Conservation (phyloP, 2,329 filamentous ascomycete species). For the Botryosphaeria agaves region DNA sequence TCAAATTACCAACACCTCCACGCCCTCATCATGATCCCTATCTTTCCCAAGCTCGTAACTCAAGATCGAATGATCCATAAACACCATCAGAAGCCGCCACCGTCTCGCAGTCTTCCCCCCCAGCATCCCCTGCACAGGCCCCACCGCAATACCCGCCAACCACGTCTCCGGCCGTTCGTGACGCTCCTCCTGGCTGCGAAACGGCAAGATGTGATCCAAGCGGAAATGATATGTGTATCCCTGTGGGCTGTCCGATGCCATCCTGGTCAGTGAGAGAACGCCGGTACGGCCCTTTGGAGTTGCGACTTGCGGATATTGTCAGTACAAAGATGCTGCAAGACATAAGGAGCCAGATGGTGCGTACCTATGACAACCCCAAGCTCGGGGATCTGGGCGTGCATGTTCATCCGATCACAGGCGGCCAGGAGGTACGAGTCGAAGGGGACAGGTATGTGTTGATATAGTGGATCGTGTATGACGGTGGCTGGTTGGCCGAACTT, state of each 20-base stretch:
- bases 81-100: conserved; percentile 56
- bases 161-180: conserved; percentile 29
- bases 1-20: neutral
- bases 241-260: conserved; percentile 1
- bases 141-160: conserved; percentile 50
- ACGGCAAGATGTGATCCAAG: conserved; percentile 40
- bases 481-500: conserved; percentile 12
- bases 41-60: conserved; percentile 44
- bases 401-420: conserved; percentile 37
- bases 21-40: conserved; percentile 1
- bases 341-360: too few relatives aligned
- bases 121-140: conserved; percentile 38
- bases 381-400: conserved; percentile 48
- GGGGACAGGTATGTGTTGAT: conserved; percentile 12
- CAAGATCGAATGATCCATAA: conserved; percentile 49
- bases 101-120: conserved; percentile 20
- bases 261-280: conserved; percentile 40
- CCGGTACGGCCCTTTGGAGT: conserved; percentile 49
- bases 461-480: conserved; percentile 19
- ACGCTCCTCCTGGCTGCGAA: conserved; percentile 32
- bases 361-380: conserved; percentile 50
- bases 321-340: too few relatives aligned
- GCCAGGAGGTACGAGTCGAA: conserved; percentile 10
- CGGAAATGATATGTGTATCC: conserved; percentile 25
- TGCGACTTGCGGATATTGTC: too few relatives aligned